These are phyloP conservation scores for Tritrichomonas musculus DNA, from an alignment of 208 protist genomes.

Conservation along the genomic window DNA sequence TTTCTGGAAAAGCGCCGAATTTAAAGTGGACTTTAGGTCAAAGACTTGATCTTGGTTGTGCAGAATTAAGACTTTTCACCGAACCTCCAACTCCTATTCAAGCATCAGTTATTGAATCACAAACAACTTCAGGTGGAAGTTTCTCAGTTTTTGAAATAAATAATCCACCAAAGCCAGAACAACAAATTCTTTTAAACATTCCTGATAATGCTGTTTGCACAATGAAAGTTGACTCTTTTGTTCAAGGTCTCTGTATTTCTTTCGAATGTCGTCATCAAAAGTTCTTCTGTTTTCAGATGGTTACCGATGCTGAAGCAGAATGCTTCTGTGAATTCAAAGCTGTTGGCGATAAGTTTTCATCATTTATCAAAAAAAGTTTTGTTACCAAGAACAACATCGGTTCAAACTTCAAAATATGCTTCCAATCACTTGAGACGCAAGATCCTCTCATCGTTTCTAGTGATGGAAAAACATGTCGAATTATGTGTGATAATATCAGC, in stretches of 20 bases:
- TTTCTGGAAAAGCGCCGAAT: too few species aligned
- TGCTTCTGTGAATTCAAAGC: not conserved
- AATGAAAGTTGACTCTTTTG: not conserved
- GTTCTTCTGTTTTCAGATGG: not conserved
- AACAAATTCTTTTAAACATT: not conserved
- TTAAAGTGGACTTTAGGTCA: not conserved
- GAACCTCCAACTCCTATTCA: not conserved
- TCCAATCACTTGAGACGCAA: not conserved
- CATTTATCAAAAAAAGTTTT: not conserved
- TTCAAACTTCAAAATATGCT: not conserved
- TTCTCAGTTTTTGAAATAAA: not conserved
- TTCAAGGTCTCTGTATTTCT: not conserved
- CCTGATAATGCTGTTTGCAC: not conserved
- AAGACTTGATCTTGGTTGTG: not conserved
- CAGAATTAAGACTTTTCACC: not conserved
- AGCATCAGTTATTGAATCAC: not conserved
- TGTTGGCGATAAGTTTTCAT: not conserved
- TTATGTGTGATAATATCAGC: not conserved
- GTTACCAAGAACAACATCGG: not conserved
- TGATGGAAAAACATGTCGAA: not conserved
- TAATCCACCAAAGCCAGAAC: not conserved
- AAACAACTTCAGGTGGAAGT: not conserved
- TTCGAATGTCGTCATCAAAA: not conserved
- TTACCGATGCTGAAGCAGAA: not conserved
- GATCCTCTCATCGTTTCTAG: not conserved